Conservation (phyloP, 257 asterid species). For the Agastache rugosa region DNA sequence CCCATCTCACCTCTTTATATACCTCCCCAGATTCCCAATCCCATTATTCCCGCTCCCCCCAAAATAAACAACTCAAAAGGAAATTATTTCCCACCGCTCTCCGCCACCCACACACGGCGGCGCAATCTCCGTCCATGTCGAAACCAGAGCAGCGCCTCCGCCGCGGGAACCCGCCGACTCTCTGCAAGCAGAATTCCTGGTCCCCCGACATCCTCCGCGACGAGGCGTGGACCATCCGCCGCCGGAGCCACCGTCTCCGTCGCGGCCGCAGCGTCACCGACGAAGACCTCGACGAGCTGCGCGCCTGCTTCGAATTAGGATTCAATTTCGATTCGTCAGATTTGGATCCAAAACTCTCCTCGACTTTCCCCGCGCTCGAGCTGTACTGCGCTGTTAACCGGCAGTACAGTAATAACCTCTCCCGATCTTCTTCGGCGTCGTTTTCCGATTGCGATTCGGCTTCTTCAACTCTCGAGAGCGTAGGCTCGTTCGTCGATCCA, state of each 20-base stretch:
- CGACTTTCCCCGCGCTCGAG: slow-evolving; percentile 72
- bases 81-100: slow-evolving; percentile 7
- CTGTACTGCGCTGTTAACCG: slow-evolving; percentile 60
- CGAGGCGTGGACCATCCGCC: slow-evolving; percentile 62
- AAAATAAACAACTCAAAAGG: slow-evolving; percentile 4
- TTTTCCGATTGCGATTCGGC: slow-evolving; percentile 47
- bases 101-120: slow-evolving; percentile 36
- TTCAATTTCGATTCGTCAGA: slow-evolving; percentile 63
- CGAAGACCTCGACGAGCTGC: slow-evolving; percentile 75
- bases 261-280: slow-evolving; percentile 57
- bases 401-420: slow-evolving; percentile 37
- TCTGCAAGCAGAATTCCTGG: slow-evolving; percentile 69
- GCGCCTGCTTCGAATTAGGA: slow-evolving; percentile 75
- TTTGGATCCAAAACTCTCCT: slow-evolving; percentile 63
- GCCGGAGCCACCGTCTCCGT: slow-evolving; percentile 36
- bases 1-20: slow-evolving; percentile 29
- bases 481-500: slow-evolving; percentile 48
- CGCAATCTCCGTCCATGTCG: slow-evolving; percentile 35
- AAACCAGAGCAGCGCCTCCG: slow-evolving; percentile 33
- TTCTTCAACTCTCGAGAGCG: slow-evolving; percentile 32
- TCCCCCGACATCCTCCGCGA: slow-evolving; percentile 65
- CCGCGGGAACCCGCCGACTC: slow-evolving; percentile 38
- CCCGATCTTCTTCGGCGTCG: slow-evolving; percentile 58
- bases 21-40: slow-evolving; percentile 19
- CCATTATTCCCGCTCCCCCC: slow-evolving; percentile 45